Conservation (phyloP, 148 eudicot genomes). For the Rhododendron simsii region DNA sequence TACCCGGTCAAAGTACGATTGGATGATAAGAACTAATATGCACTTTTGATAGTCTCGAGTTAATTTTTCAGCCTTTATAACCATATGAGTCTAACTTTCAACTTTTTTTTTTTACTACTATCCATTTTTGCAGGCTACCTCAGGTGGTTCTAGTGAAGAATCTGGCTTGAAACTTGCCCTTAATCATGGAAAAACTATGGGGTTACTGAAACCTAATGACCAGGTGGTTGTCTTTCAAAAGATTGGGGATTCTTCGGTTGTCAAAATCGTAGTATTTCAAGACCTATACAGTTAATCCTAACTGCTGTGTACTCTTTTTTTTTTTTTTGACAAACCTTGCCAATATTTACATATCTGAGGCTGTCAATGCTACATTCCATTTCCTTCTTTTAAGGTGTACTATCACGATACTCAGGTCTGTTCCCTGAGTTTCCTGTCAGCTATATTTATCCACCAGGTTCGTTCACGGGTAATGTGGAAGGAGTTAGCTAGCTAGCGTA, state of each 20-base stretch:
- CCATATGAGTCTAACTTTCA: background rate
- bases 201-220: slow-evolving; percentile 45
- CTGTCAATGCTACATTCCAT: background rate
- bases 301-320: background rate
- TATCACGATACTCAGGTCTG: too few species aligned
- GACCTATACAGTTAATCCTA: slow-evolving; percentile 12
- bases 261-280: slow-evolving; percentile 36
- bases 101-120: background rate
- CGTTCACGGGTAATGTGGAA: background rate
- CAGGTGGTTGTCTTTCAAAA: slow-evolving; percentile 59
- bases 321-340: background rate
- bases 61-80: background rate
- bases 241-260: slow-evolving; percentile 49
- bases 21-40: background rate
- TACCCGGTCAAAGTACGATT: background rate
- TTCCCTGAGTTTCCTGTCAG: background rate
- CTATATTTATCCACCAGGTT: background rate
- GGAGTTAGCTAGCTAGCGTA: background rate
- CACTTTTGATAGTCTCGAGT: background rate
- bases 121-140: slow-evolving; percentile 25
- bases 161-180: slow-evolving; percentile 48
- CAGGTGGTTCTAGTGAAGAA: slow-evolving; percentile 45
- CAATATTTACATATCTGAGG: background rate
- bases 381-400: background rate
- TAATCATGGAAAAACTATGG: slow-evolving; percentile 40